Evolutionary conservation across 164 flowering plant genomes (phyloP), one percentile per base, ranked within the genome.

Genomic region (Paratinospora sagittata): DNA sequence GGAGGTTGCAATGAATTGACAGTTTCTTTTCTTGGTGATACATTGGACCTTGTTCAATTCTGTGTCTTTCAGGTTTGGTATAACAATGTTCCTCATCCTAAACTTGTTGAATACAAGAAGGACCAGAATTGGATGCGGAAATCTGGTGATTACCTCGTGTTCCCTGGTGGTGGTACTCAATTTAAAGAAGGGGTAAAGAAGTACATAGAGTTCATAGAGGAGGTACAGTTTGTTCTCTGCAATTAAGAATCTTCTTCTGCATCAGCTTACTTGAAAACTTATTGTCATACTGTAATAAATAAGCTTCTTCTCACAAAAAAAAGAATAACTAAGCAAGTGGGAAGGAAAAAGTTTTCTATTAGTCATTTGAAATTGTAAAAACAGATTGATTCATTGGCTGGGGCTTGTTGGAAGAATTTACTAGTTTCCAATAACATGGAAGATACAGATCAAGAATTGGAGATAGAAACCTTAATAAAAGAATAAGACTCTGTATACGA

Each of bases 131-230:
- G 98, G 98, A 97, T 95, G 70, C 77, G 73, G 1, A 88, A 80
- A 61, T 76, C 78, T 27, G 96, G 86, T 16, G 86, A 88, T 68
- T 87, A 85, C 79, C 79, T 95, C 76, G 77, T 81, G 75, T 95
- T 95, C 69, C 98, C 98, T 64, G 98, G 98, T 43, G 97, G 97
- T 67, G 98, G 98, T 37, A 95, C 98, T 67, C 98, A 95, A 74
- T 95, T 92, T 75, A 95, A 85, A 76, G 81, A 86, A 8, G 97
- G 98, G 67, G 97, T 89, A 57, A 21, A 63, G 39, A 76, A 68
- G 27, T 95, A 95, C 73, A 80, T 90, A 69, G 66, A 84, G 4
- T 84, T 85, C 61, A 81, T 95, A 61, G 82, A 82, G 70, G 81
- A 88, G 98, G 97, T 92, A 83, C 7, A 4, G 16, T 26, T 43